These are phyloP conservation scores for Sinapis alba DNA, from an alignment of 441 rosid genomes.

Conservation along the genomic window DNA sequence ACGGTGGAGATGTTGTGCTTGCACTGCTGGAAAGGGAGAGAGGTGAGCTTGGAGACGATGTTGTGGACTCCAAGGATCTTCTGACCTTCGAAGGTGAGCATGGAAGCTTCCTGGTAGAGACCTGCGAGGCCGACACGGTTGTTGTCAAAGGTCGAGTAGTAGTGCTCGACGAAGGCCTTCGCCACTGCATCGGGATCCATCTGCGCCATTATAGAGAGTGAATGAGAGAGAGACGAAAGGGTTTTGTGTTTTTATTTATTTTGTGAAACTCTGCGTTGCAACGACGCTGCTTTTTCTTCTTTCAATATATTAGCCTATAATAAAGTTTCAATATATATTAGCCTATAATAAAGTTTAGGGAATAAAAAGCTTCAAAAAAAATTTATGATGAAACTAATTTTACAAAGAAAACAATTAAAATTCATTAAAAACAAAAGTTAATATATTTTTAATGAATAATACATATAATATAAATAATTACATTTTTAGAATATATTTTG, in stretches of 20 bases:
- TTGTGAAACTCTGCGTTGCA: constrained; percentile 24
- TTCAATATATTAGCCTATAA: no score
- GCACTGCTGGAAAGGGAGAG: constrained; percentile 92
- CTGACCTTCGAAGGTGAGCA: constrained; percentile 94
- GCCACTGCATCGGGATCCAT: constrained; percentile 95
- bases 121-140: constrained; percentile 63
- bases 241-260: constrained; percentile 18
- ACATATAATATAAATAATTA: no score
- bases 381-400: no score
- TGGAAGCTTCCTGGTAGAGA: constrained; percentile 81
- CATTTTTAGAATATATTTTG: no score
- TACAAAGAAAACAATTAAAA: no score
- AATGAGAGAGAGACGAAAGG: neutral
- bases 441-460: no score
- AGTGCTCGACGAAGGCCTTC: constrained; percentile 93
- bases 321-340: no score
- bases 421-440: no score
- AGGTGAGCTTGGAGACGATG: constrained; percentile 80
- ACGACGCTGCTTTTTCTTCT: no score
- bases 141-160: constrained; percentile 85
- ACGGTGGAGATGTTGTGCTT: constrained; percentile 81
- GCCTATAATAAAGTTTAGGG: no score
- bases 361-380: no score
- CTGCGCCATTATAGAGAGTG: constrained; percentile 13
- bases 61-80: constrained; percentile 76